Evolutionary conservation across 1,284 basidiomycete genomes (phyloP), one percentile per base, ranked within the genome.

Genomic region (Porodaedalea pini): DNA sequence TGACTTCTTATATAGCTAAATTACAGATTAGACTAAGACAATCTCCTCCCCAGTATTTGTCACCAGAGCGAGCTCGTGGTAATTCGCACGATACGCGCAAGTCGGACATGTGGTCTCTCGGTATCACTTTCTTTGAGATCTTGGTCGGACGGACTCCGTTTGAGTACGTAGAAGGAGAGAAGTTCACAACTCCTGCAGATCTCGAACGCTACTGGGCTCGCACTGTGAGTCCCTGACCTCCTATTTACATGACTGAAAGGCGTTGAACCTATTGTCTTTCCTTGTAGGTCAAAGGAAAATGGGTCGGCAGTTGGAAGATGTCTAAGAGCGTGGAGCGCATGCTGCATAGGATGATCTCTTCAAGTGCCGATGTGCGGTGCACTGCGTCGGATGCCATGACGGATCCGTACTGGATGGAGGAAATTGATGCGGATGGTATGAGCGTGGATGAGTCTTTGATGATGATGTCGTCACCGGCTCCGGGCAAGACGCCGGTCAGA

Each of bases 61-160:
- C 90, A 10, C 93, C 94, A 0, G 90, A 94, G 68, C 84, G 94
- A 6, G 92, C 94, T 1, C 81, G 85, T 43, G 92, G 92, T 2
- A 77, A 88, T 49, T 82, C 83, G 3, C 94, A 98, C 65, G 94
- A 98, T 66, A 96, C 94, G 49, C 86, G 94, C 55, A 89, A 92
- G 69, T 88, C 90, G 0, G 94, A 98, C 65, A 80, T 97, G 37
- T 98, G 93, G 92, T 89, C 94, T 2, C 82, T 97, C 0, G 94
- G 94, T 6, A 79, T 97, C 32, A 92, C 94, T 0, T 89, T 96
- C 70, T 98, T 94, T 69, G 94, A 98, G 70, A 89, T 97, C 60
- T 80, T 97, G 23, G 75, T 88, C 29, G 94, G 94, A 0, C 80
- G 94, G 13, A 97, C 94, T 2, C 94, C 94, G 1, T 98, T 97